Evolutionary conservation across 257 asterid species (phyloP).

Genomic region (Nyctanthes arbortristis): DNA sequence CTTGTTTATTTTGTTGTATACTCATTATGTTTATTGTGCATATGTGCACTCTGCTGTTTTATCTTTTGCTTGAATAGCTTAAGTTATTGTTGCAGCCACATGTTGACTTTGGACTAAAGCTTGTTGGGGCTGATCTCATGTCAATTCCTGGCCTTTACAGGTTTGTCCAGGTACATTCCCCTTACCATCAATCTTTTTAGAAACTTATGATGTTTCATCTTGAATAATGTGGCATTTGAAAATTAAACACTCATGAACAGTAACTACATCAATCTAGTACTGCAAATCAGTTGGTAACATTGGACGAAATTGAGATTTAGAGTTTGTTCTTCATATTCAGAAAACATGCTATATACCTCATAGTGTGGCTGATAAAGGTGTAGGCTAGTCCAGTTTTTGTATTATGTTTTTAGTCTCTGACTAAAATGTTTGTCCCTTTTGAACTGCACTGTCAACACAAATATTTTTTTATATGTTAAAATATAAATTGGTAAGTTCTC

Average conservation of each 20-base stretch:
- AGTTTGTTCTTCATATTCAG: slow-evolving; percentile 5
- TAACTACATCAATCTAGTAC: not conserved
- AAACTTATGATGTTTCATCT: slow-evolving; percentile 7
- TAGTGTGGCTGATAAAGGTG: slow-evolving; percentile 6
- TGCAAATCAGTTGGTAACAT: not conserved
- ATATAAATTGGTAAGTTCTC: not conserved
- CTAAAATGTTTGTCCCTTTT: not conserved
- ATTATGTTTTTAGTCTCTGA: not conserved
- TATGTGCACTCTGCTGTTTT: not conserved
- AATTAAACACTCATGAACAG: not conserved
- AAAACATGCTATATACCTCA: not conserved
- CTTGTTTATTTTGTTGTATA: no score
- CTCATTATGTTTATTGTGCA: no score
- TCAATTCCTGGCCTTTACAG: slow-evolving; percentile 89
- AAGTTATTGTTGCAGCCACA: slow-evolving; percentile 64
- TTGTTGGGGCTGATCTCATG: slow-evolving; percentile 96
- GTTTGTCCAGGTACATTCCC: slow-evolving; percentile 70
- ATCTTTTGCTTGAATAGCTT: not conserved
- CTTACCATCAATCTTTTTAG: slow-evolving; percentile 8
- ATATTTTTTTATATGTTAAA: no score
- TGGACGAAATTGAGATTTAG: not conserved
- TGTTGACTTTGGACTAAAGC: slow-evolving; percentile 93
- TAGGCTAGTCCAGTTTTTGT: not conserved
- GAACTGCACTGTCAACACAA: no score
- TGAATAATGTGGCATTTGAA: slow-evolving; percentile 17